Conservation (phyloP, 768 basidiomycete species). For the Lactarius vividus region DNA sequence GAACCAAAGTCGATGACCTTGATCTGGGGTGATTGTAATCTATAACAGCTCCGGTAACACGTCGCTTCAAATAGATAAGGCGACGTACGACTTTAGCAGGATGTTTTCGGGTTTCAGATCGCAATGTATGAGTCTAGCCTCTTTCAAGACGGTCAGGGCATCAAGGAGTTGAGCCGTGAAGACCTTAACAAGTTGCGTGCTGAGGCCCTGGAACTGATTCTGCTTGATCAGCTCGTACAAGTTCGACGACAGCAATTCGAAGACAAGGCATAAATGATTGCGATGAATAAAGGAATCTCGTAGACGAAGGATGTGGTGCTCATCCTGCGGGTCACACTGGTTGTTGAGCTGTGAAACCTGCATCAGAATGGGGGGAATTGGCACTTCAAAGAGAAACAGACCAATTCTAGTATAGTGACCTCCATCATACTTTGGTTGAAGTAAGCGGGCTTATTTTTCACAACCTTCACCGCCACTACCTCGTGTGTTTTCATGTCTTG, state of each 20-base stretch:
- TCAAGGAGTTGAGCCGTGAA: constrained; percentile 96
- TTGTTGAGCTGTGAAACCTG: constrained; percentile 72
- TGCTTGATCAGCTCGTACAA: constrained; percentile 99
- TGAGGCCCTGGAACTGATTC: constrained; percentile 97
- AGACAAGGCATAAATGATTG: constrained; percentile 95
- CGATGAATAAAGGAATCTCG: constrained; percentile 96
- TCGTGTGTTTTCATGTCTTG: constrained; percentile 99
- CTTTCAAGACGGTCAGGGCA: constrained; percentile 88
- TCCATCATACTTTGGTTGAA: constrained; percentile 99
- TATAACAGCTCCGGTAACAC: constrained; percentile 35
- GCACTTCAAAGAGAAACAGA: constrained; percentile 42
- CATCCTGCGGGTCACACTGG: constrained; percentile 88
- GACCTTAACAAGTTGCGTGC: constrained; percentile 96
- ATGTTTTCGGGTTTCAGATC: constrained; percentile 99
- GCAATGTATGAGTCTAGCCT: constrained; percentile 95
- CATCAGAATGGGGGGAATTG: background rate
- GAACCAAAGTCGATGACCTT: constrained; percentile 99
- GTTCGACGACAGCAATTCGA: constrained; percentile 95
- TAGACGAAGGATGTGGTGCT: constrained; percentile 94
- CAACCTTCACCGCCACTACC: constrained; percentile 97
- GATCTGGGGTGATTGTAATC: constrained; percentile 95
- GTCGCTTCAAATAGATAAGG: constrained; percentile 9
- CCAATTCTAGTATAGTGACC: constrained; percentile 94
- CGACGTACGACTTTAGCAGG: constrained; percentile 82
- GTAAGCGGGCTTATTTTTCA: constrained; percentile 99